These are phyloP conservation scores for Phlyctochytrium bullatum DNA, from an alignment of 192 early-diverging fungal genomes.

Conservation along the genomic window DNA sequence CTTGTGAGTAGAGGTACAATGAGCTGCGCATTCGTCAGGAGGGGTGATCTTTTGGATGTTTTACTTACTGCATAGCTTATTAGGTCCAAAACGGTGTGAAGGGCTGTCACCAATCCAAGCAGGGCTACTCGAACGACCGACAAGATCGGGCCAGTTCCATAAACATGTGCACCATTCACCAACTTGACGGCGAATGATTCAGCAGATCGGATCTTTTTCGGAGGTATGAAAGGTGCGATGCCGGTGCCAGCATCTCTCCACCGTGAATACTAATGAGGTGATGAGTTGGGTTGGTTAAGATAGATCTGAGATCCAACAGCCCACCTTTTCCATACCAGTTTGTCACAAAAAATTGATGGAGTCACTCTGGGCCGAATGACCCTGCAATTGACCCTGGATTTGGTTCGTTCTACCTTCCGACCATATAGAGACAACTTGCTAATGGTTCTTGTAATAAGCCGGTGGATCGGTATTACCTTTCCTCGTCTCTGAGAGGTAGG, in stretches of 20 bases:
- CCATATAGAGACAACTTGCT: no score
- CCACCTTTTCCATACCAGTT: constrained; percentile 4
- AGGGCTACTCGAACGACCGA: constrained; percentile 4
- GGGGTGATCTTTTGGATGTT: neutral
- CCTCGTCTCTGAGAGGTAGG: constrained; percentile 29
- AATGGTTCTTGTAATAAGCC: constrained; percentile 10
- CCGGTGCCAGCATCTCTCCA: constrained; percentile 83
- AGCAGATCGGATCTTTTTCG: constrained; percentile 21
- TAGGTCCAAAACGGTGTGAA: neutral
- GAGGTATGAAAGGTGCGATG: constrained; percentile 84
- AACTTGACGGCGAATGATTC: neutral
- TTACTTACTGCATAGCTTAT: neutral
- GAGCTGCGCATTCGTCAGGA: neutral
- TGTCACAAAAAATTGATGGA: no score
- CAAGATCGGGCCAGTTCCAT: constrained; percentile 6
- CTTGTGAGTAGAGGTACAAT: neutral
- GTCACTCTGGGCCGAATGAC: no score
- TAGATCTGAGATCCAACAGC: neutral
- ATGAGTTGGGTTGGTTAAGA: neutral
- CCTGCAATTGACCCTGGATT: no score
- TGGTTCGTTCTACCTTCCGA: no score
- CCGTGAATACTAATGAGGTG: constrained; percentile 81
- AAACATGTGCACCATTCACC: neutral
- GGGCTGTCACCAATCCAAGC: neutral
- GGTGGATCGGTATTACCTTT: constrained; percentile 39